A percentile compares a stretch with the other conserved stretches of the same genome.
These are phyloP conservation scores for Cyclotella kingstonii DNA, from an alignment of 108 stramenopile genomes.

Conservation along the genomic window DNA sequence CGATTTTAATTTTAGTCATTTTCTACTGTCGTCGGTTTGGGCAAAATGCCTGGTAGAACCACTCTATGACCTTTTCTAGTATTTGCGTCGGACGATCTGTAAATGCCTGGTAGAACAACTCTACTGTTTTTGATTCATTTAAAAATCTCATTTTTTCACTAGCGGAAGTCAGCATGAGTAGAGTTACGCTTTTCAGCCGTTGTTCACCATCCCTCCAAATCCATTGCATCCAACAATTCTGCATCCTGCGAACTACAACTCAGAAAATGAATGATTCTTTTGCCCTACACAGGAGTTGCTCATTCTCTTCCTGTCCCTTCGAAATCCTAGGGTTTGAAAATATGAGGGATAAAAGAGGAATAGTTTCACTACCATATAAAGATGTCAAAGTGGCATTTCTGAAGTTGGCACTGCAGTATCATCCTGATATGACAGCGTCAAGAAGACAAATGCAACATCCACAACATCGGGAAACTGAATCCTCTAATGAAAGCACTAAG, in stretches of 20 bases:
- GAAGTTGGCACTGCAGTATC: constrained; percentile 29
- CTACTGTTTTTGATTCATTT: too few relatives aligned
- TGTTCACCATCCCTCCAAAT: not conserved
- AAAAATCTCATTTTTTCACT: too few relatives aligned
- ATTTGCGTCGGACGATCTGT: too few relatives aligned
- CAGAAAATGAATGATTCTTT: too few relatives aligned
- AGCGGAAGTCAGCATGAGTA: not conserved
- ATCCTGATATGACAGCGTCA: constrained; percentile 19
- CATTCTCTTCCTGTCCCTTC: constrained; percentile 33
- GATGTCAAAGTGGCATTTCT: constrained; percentile 30
- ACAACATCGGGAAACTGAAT: not conserved
- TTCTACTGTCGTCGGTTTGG: too few relatives aligned
- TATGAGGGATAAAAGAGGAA: not conserved
- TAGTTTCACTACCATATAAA: constrained; percentile 9
- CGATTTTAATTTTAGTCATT: too few relatives aligned
- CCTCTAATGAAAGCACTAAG: too few relatives aligned
- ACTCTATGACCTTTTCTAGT: too few relatives aligned
- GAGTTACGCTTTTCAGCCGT: not conserved
- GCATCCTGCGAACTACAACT: not conserved
- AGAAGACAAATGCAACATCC: not conserved
- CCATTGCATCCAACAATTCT: not conserved
- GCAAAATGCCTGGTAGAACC: too few relatives aligned
- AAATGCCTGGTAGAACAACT: too few relatives aligned
- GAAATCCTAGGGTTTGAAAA: constrained; percentile 24
- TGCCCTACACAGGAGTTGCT: not conserved